phyloP scores from a whole-genome alignment of 2,329 filamentous ascomycete genomes.

The Colletotrichum sp. region DNA sequence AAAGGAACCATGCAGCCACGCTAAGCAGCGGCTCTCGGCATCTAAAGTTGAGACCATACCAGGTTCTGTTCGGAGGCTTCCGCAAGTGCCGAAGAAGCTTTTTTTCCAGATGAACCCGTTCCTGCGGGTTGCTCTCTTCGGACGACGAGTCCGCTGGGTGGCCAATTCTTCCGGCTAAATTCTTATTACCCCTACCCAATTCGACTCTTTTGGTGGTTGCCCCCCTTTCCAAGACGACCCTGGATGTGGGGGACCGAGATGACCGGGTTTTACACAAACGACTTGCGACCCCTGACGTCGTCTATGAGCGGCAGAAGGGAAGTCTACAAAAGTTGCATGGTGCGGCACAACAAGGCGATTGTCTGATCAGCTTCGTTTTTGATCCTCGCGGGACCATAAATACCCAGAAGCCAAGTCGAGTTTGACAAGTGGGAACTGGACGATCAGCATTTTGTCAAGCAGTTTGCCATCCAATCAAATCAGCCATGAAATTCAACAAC shows the following conservation, averaged over 20 bases:
- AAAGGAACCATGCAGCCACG: background rate
- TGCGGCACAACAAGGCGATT: background rate
- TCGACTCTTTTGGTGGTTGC: background rate
- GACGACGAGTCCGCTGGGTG: background rate
- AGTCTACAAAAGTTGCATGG: background rate
- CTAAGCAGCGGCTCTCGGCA: background rate
- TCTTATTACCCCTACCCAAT: background rate
- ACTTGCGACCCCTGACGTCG: background rate
- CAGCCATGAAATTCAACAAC: constrained; percentile 16
- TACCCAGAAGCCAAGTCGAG: background rate
- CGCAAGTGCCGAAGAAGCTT: constrained; percentile 8
- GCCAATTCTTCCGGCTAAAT: constrained; percentile 9
- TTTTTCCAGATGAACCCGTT: constrained; percentile 3
- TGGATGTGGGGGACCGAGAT: constrained; percentile 7
- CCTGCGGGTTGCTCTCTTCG: background rate
- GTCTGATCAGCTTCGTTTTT: background rate
- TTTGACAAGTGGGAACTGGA: background rate
- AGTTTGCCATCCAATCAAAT: background rate
- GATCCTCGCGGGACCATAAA: background rate
- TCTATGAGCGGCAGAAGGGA: background rate
- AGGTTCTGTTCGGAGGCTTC: background rate
- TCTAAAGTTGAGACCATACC: background rate
- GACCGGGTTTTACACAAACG: constrained; percentile 1
- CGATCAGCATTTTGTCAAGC: background rate
- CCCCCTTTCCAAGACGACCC: background rate